Conservation (phyloP, 202 grass and related monocot species). For the Schoenoplectus tabernaemontani region DNA sequence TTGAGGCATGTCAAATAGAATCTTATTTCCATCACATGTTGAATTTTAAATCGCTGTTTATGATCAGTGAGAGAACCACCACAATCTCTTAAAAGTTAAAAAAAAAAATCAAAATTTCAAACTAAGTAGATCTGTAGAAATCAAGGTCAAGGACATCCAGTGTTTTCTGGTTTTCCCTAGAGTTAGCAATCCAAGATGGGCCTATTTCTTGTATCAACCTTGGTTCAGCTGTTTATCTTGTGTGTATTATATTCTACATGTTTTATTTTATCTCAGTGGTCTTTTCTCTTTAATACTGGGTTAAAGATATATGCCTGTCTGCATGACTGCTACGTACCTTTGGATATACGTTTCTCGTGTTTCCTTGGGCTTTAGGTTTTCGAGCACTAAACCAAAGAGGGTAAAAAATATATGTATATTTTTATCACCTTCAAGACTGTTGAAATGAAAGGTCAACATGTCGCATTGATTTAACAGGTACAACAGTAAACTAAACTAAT, state of each 20-base stretch:
- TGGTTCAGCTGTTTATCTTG: neutral
- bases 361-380: neutral
- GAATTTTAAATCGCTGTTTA: neutral
- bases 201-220: neutral
- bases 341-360: conserved; percentile 5
- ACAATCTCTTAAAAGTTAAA: too few species aligned
- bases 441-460: conserved; percentile 9
- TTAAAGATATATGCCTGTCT: neutral
- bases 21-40: neutral
- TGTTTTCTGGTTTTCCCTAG: neutral
- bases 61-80: neutral
- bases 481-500: neutral
- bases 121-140: neutral
- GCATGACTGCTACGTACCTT: neutral
- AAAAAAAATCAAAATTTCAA: neutral
- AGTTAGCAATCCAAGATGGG: neutral
- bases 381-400: neutral
- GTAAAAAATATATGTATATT: neutral
- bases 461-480: conserved; percentile 6
- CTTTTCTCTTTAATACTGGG: neutral
- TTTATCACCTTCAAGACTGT: neutral
- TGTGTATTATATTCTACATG: neutral
- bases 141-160: neutral
- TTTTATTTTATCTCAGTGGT: neutral
- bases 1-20: neutral